Evolutionary conservation across 1,139 yeast genomes (phyloP).

Genomic region (Zygosaccharomyces sapae): DNA sequence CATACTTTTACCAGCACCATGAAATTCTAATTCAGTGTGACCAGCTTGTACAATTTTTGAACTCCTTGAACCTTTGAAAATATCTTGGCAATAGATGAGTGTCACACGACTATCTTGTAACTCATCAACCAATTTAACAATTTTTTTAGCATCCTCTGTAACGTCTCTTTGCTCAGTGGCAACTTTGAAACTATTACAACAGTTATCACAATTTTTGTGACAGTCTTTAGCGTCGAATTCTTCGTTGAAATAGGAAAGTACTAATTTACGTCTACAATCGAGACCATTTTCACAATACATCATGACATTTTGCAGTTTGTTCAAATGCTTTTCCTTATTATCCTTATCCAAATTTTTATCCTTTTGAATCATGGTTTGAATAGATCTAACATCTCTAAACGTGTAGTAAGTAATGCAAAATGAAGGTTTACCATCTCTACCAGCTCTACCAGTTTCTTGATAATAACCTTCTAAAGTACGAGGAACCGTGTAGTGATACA

Average conservation of each 20-base stretch:
- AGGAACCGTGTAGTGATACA: slow-evolving; percentile 85
- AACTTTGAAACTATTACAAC: slow-evolving; percentile 49
- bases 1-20: slow-evolving; percentile 65
- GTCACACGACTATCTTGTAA: slow-evolving; percentile 65
- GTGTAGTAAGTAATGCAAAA: slow-evolving; percentile 79
- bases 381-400: slow-evolving; percentile 67
- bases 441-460: slow-evolving; percentile 99
- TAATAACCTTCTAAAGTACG: slow-evolving; percentile 91
- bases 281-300: slow-evolving; percentile 88
- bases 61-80: slow-evolving; percentile 69
- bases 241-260: slow-evolving; percentile 86
- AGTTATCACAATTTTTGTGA: slow-evolving; percentile 77
- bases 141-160: slow-evolving; percentile 57
- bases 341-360: slow-evolving; percentile 63
- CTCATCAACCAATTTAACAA: slow-evolving; percentile 55
- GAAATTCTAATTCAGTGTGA: slow-evolving; percentile 54
- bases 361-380: slow-evolving; percentile 71
- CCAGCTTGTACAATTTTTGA: slow-evolving; percentile 60
- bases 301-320: slow-evolving; percentile 75
- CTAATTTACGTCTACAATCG: slow-evolving; percentile 87
- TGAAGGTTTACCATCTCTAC: slow-evolving; percentile 82
- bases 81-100: slow-evolving; percentile 73
- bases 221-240: slow-evolving; percentile 66
- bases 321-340: slow-evolving; percentile 72
- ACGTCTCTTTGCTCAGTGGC: slow-evolving; percentile 59